A percentile compares a stretch with the other conserved stretches of the same genome.
Conservation (phyloP, 2,329 filamentous ascomycete genomes). For the Fusarium anguioides region DNA sequence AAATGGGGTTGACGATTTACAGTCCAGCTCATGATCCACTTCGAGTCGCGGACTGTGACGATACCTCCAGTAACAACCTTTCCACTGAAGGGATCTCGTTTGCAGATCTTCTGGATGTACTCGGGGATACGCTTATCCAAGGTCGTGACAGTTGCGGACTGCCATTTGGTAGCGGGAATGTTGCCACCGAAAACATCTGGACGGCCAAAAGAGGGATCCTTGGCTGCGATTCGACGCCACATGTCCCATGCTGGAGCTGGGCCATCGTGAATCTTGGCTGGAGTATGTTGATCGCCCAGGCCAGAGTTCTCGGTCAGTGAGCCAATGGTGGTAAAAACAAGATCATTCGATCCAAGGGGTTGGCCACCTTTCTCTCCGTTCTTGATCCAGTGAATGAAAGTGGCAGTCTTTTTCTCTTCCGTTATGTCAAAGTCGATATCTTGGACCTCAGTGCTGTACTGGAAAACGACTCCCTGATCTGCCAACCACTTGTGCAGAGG, state of each 20-base stretch:
- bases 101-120: conserved; percentile 5
- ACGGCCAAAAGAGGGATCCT: not conserved
- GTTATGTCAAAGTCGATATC: not conserved
- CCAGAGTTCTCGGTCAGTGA: conserved; percentile 4
- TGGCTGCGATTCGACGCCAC: conserved; percentile 5
- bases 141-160: conserved; percentile 3
- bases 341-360: not conserved
- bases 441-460: not conserved
- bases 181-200: not conserved
- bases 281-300: not conserved
- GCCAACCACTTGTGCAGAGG: not conserved
- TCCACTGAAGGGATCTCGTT: conserved; percentile 4
- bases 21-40: conserved; percentile 1
- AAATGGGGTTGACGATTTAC: conserved; percentile 9
- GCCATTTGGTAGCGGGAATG: not conserved
- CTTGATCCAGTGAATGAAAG: not conserved
- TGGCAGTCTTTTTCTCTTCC: not conserved
- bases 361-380: not conserved
- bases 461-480: not conserved
- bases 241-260: conserved; percentile 7
- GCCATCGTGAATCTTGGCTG: not conserved
- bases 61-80: not conserved
- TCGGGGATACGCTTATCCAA: not conserved
- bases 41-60: not conserved
- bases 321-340: conserved; percentile 3